Base-by-base conservation (phyloP, 1,139 yeast species). In the Geotrichum cucujoidarum region DNA sequence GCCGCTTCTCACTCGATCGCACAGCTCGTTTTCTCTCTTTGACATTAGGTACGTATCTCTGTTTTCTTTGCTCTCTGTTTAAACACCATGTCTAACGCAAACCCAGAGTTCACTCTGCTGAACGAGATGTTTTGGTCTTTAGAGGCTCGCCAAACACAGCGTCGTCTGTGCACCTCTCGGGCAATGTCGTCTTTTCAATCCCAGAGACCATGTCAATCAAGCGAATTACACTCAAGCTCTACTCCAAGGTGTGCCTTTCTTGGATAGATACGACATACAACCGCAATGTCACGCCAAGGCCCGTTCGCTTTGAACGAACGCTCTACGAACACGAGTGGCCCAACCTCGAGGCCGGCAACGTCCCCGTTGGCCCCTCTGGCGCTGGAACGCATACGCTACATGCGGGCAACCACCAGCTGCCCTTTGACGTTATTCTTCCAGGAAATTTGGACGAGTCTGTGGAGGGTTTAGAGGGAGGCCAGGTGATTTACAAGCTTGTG, bases 321-420 rank as follows among this genome's bases (percentile, higher is more conserved):
- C 66, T 90, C 16, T 90, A 76, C 62, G 95, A 87, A 60, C 81
- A 85, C 60, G 72, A 69, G 38, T 88, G 95, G 95, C 87, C 83
- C 56, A 74, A 80, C 54, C 69, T 76, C 39, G 87, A 83, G 54
- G 67, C 81, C 38, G 55, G 58, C 39, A 20, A 35, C 5, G 25
- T 24, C 14, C 22, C 35, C 36, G 41, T 21, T 21, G 43, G 25
- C 39, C 25, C 32, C 18, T 18, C 47, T 3, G 27, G 42, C 4
- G 13, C 52, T 36, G 29, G 55, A 22, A 39, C 54, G 4, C 55
- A 53, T 29, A 52, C 58, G 4, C 64, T 84, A 46, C 72, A 74
- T 0, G 79, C 75, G 55, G 98, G 98, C 0, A 88, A 86, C 63
- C 89, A 92, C 63, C 95, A 87, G 62, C 78, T 92, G 57, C 97